Conservation (phyloP, 768 basidiomycete genomes). For the Russula sp. region DNA sequence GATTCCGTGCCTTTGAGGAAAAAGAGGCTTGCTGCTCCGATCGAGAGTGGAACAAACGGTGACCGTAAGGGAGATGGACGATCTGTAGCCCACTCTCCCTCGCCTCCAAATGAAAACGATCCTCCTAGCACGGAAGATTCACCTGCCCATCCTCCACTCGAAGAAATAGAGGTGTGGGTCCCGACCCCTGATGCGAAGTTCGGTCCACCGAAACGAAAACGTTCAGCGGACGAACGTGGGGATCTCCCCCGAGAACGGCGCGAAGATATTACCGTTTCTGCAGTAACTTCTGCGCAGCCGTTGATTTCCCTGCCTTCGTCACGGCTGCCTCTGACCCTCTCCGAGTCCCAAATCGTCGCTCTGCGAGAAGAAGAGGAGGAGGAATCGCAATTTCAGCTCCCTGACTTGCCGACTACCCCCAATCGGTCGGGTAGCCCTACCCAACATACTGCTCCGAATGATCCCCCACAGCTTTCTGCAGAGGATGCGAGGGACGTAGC, state of each 20-base stretch:
- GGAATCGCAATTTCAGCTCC: slow-evolving; percentile 16
- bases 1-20: neutral
- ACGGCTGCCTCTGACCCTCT: neutral
- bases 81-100: neutral
- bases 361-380: slow-evolving; percentile 23
- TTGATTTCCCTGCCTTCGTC: neutral
- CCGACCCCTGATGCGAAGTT: slow-evolving; percentile 16
- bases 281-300: neutral
- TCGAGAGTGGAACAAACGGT: neutral
- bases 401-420: neutral
- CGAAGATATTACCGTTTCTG: neutral
- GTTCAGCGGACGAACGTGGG: neutral
- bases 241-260: neutral
- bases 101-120: neutral
- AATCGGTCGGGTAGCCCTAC: neutral
- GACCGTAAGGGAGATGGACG: neutral
- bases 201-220: slow-evolving; percentile 21
- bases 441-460: neutral
- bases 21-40: neutral
- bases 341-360: slow-evolving; percentile 18
- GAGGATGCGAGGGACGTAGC: neutral
- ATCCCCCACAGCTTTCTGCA: neutral
- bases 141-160: slow-evolving; percentile 13
- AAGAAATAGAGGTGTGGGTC: slow-evolving; percentile 21
- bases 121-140: neutral